Conservation (phyloP, 2,329 filamentous ascomycete genomes). For the Neospermospora avenae region DNA sequence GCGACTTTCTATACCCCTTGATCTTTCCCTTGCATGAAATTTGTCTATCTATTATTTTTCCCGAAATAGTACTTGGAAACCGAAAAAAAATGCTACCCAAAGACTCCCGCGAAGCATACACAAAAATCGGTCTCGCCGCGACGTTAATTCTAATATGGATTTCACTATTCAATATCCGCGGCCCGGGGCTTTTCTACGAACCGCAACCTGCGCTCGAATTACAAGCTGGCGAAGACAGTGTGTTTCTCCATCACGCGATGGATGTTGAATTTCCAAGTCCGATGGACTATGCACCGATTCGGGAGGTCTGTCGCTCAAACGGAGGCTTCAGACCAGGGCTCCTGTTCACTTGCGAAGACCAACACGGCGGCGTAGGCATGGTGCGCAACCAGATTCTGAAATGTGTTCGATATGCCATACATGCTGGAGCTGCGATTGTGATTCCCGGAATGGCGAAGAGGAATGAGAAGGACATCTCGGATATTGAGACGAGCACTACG, state of each 20-base stretch:
- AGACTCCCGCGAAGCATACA: background rate
- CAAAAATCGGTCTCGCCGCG: background rate
- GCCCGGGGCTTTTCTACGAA: background rate
- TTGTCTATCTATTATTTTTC: no score
- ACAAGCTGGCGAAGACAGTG: conserved; percentile 6
- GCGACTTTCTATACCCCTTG: no score
- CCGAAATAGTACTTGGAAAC: no score
- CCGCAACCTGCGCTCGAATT: conserved; percentile 23
- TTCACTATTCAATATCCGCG: background rate
- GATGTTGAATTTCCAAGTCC: background rate
- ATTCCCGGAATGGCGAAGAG: conserved; percentile 23
- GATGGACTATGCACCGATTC: conserved; percentile 1
- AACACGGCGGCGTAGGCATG: conserved; percentile 30
- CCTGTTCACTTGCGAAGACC: conserved; percentile 29
- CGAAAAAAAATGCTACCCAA: background rate
- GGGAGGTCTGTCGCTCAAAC: background rate
- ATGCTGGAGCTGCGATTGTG: conserved; percentile 24
- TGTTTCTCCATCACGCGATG: background rate
- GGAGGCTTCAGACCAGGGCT: background rate
- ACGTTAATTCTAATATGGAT: background rate
- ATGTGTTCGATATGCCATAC: conserved; percentile 31
- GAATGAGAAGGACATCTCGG: conserved; percentile 23
- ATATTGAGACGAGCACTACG: conserved; percentile 3
- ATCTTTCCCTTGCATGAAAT: no score
- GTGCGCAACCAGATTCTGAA: conserved; percentile 33